Evolutionary conservation across 2,329 filamentous ascomycete genomes (phyloP).

Genomic region (Penicillium sp.): DNA sequence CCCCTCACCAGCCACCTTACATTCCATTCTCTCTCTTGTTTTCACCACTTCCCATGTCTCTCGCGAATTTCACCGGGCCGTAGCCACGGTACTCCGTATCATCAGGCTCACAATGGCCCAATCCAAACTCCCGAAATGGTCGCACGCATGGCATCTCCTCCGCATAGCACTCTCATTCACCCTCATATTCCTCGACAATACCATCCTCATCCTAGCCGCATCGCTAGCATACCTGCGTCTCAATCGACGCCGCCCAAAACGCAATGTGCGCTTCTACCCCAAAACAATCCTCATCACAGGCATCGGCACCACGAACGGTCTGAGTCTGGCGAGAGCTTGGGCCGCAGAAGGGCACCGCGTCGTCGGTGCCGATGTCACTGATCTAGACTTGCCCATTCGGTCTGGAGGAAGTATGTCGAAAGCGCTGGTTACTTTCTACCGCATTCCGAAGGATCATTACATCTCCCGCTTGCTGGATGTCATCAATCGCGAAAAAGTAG

Average conservation of each 20-base stretch:
- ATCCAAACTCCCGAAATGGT: constrained; percentile 8
- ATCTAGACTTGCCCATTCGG: constrained; percentile 43
- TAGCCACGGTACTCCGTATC: neutral
- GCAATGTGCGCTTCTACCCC: constrained; percentile 41
- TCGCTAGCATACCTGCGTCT: constrained; percentile 29
- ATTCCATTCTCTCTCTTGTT: neutral
- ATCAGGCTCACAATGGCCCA: neutral
- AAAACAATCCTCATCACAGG: constrained; percentile 70
- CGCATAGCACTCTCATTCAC: constrained; percentile 28
- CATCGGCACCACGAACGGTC: constrained; percentile 70
- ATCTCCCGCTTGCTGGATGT: constrained; percentile 59
- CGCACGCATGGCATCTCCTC: constrained; percentile 25
- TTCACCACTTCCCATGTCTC: neutral
- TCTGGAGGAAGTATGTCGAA: constrained; percentile 61
- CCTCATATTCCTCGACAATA: constrained; percentile 53
- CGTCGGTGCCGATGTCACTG: constrained; percentile 67
- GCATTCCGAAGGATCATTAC: constrained; percentile 53
- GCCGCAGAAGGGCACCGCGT: constrained; percentile 67
- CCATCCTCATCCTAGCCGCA: constrained; percentile 41
- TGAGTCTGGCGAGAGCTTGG: constrained; percentile 66
- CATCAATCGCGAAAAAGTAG: constrained; percentile 60
- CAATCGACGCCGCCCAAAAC: constrained; percentile 25
- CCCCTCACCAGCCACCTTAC: constrained; percentile 9
- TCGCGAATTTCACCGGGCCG: neutral
- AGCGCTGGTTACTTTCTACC: constrained; percentile 59